phyloP scores from a whole-genome alignment of 2,329 filamentous ascomycete species.

The Leptographium procerum region DNA sequence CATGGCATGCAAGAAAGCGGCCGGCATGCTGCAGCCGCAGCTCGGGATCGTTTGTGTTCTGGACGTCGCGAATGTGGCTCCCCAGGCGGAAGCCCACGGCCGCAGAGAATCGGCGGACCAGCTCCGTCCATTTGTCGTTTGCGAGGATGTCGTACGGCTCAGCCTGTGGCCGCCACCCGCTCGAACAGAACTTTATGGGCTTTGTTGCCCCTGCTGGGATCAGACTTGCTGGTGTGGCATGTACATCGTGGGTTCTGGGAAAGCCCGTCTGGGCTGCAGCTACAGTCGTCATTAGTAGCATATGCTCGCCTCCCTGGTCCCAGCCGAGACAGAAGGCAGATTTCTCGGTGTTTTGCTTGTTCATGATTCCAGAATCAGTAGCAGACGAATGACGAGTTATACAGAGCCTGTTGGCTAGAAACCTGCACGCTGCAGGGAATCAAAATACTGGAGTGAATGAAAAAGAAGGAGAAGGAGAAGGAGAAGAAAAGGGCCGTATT shows the following conservation, averaged over 20 bases:
- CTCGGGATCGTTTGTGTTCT: background rate
- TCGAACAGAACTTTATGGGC: conserved; percentile 4
- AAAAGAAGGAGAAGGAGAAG: too few relatives aligned
- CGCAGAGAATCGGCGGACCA: background rate
- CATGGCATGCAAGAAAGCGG: conserved; percentile 8
- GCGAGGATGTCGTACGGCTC: background rate
- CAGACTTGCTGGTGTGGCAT: conserved; percentile 8
- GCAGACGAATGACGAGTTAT: background rate
- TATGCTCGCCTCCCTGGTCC: background rate
- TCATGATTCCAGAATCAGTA: background rate
- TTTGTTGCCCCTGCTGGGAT: background rate
- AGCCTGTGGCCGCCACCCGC: conserved; percentile 5
- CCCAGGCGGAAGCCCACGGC: background rate
- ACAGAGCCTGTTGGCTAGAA: too few relatives aligned
- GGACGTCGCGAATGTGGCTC: conserved; percentile 4
- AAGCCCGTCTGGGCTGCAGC: background rate
- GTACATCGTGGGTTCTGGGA: fast-evolving
- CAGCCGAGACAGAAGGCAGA: background rate
- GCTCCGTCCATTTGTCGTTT: conserved; percentile 5
- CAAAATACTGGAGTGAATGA: too few relatives aligned
- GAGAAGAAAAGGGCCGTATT: too few relatives aligned
- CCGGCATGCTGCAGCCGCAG: conserved; percentile 1
- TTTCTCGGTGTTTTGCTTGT: background rate
- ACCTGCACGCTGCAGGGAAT: too few relatives aligned
- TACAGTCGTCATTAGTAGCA: background rate